These are phyloP conservation scores for Fagopyrum homotropicum DNA, from an alignment of 148 eudicot species.

Conservation along the genomic window DNA sequence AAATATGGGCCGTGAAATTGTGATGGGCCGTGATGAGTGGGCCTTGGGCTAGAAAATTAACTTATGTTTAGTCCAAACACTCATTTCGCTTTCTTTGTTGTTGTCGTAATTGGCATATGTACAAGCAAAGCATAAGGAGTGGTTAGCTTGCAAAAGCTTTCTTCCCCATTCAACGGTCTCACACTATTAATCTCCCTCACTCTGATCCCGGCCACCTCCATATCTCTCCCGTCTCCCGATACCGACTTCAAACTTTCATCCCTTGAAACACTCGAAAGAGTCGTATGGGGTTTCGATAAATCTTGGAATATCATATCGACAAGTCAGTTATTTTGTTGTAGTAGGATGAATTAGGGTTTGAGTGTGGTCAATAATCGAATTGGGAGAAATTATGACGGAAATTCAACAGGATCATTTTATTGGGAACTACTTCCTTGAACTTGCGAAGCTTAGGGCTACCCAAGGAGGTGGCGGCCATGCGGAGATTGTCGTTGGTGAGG, in stretches of 20 bases:
- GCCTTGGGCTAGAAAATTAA: background rate
- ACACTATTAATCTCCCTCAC: background rate
- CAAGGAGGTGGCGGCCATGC: conserved; percentile 16
- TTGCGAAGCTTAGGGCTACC: conserved; percentile 39
- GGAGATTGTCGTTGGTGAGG: conserved; percentile 17
- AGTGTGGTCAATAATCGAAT: background rate
- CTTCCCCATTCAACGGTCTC: background rate
- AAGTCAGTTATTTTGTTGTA: background rate
- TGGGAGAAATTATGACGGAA: conserved; percentile 26
- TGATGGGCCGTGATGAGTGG: background rate
- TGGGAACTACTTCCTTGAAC: conserved; percentile 45
- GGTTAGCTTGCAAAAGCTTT: background rate
- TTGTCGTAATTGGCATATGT: background rate
- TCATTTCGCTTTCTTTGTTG: background rate
- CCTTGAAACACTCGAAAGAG: background rate
- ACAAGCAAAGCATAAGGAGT: background rate
- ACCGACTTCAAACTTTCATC: background rate
- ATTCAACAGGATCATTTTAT: conserved; percentile 39
- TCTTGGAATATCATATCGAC: background rate
- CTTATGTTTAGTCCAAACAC: background rate
- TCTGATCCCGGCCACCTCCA: background rate
- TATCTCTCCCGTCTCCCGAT: background rate
- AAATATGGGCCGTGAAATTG: no score
- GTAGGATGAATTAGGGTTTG: conserved; percentile 10
- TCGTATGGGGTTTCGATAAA: background rate